Evolutionary conservation across 176 grass and related monocot genomes (phyloP).

Genomic region (Cocos nucifera): DNA sequence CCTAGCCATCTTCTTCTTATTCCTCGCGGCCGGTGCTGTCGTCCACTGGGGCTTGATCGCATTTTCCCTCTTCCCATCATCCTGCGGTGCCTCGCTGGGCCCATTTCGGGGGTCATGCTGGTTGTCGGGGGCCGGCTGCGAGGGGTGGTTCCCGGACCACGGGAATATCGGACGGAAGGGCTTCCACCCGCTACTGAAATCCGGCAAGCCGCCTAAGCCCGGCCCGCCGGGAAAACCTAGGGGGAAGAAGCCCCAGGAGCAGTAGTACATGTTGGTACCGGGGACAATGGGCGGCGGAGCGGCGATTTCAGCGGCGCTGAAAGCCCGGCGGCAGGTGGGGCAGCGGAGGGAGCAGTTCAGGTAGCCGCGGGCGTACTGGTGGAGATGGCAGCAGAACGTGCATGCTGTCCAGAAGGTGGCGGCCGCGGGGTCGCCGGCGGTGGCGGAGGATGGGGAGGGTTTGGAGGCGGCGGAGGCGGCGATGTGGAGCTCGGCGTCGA

Average conservation of each 20-base stretch:
- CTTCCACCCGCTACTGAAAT: constrained; percentile 44
- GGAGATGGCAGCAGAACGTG: constrained; percentile 61
- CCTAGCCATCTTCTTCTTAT: constrained; percentile 58
- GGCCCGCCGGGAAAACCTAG: constrained; percentile 54
- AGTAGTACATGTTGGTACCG: constrained; percentile 95
- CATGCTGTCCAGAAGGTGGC: constrained; percentile 82
- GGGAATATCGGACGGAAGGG: constrained; percentile 60
- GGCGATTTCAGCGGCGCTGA: constrained; percentile 48
- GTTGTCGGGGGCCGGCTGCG: not conserved
- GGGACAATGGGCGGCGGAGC: constrained; percentile 55
- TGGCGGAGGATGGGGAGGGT: not conserved
- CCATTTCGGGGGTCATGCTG: not conserved
- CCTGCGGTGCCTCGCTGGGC: constrained; percentile 6
- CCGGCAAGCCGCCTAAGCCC: not conserved
- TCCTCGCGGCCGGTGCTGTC: constrained; percentile 25
- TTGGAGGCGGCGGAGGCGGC: constrained; percentile 5
- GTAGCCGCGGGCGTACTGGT: constrained; percentile 54
- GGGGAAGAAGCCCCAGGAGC: constrained; percentile 91
- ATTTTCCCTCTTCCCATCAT: constrained; percentile 16
- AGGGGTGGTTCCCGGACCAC: constrained; percentile 14
- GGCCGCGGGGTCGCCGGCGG: not conserved
- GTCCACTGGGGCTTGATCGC: not conserved
- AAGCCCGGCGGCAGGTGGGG: constrained; percentile 57
- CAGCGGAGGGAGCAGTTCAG: constrained; percentile 61
- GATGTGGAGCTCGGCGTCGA: constrained; percentile 5